Evolutionary conservation across 164 flowering plant genomes (phyloP).

Genomic region (Sextonia rubra): DNA sequence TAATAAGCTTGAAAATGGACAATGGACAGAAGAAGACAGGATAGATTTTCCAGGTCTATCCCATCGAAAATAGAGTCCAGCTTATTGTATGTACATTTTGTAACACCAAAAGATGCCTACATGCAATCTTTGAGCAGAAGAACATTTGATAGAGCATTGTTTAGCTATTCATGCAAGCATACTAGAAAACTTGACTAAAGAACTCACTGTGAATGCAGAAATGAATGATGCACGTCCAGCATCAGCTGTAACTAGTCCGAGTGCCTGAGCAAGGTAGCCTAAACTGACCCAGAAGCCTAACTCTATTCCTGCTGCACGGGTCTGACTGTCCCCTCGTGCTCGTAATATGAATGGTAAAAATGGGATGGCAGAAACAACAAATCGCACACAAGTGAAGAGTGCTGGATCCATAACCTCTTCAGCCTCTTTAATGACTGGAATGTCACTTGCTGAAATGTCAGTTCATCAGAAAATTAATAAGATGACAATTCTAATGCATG

Average conservation of each 20-base stretch:
- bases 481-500: not conserved
- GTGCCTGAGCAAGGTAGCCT: conserved; percentile 74
- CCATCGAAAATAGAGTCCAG: not conserved
- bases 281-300: conserved; percentile 88
- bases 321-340: conserved; percentile 45
- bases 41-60: no score
- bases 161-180: not conserved
- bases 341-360: conserved; percentile 60
- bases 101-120: not conserved
- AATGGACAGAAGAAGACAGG: no score
- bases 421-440: conserved; percentile 77
- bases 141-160: no score
- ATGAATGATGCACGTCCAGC: conserved; percentile 91
- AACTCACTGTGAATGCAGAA: conserved; percentile 68
- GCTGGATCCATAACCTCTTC: conserved; percentile 70
- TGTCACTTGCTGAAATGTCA: conserved; percentile 62
- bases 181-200: not conserved
- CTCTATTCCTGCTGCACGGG: conserved; percentile 70
- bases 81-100: not conserved
- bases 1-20: not conserved
- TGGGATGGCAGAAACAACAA: conserved; percentile 60
- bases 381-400: conserved; percentile 63
- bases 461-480: conserved; percentile 5
- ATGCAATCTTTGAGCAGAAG: not conserved
- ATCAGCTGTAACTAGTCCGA: conserved; percentile 77